A percentile compares a stretch with the other conserved stretches of the same genome.
phyloP scores from a whole-genome alignment of 352 stramenopile genomes.

The Phytopythium helicoides region DNA sequence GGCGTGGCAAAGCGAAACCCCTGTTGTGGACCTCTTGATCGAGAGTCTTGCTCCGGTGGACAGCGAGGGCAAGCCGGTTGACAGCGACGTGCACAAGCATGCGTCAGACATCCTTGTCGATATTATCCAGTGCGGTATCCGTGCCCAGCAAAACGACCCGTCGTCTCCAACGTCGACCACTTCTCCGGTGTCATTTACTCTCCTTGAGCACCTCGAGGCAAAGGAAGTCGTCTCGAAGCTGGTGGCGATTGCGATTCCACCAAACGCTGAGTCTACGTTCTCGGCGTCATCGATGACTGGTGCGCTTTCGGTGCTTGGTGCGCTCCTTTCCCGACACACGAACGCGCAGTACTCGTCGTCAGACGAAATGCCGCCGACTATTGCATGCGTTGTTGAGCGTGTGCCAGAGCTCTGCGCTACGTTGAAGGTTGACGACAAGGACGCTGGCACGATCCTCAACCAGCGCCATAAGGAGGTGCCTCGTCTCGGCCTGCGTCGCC shows the following conservation, averaged over 20 bases:
- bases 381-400: constrained; percentile 49
- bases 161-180: constrained; percentile 53
- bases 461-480: constrained; percentile 71
- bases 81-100: constrained; percentile 86
- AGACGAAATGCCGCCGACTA: constrained; percentile 57
- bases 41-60: constrained; percentile 40
- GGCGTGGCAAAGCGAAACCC: constrained; percentile 69
- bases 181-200: constrained; percentile 55
- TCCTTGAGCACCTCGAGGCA: constrained; percentile 80
- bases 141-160: constrained; percentile 68
- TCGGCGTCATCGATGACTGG: constrained; percentile 77
- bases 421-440: constrained; percentile 53
- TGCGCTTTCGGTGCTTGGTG: constrained; percentile 73
- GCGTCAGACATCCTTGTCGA: constrained; percentile 78
- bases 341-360: constrained; percentile 73
- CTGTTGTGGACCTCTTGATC: constrained; percentile 68
- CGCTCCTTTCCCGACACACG: constrained; percentile 69
- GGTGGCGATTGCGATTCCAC: constrained; percentile 53
- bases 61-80: constrained; percentile 24
- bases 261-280: constrained; percentile 14
- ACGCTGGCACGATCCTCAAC: constrained; percentile 69
- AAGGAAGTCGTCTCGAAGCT: constrained; percentile 71
- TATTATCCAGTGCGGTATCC: constrained; percentile 83
- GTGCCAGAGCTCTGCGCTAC: constrained; percentile 69
- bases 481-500: constrained; percentile 64